Evolutionary conservation across 2,329 filamentous ascomycete species (phyloP), one percentile per base, ranked within the genome.

Genomic region (Neocucurbitaria cava): DNA sequence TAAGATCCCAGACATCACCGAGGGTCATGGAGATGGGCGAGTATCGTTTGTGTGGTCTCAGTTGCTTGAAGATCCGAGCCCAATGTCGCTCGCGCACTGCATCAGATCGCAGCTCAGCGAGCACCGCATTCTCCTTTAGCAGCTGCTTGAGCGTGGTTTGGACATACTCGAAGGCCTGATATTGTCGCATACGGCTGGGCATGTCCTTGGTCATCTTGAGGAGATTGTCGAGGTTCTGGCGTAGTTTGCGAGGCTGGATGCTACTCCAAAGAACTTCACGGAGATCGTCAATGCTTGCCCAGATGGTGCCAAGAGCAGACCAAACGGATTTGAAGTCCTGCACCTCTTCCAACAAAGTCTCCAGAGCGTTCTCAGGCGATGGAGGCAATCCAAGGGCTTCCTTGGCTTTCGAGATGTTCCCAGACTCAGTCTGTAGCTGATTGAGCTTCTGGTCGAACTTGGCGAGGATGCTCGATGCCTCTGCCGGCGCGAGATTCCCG

Each of bases 121-220:
- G 83, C 30, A 97, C 83, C 10, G 89, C 83, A 71, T 98, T 99
- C 65, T 96, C 92, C 75, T 96, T 98, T 60, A 97, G 83, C 44
- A 96, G 85, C 58, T 93, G 89, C 40, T 92, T 90, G 36, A 99
- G 85, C 26, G 96, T 90, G 60, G 87, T 92, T 74, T 99, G 96
- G 35, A 99, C 92, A 71, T 99, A 94, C 76, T 99, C 96, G 73
- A 99, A 99, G n/a, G 96, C 96, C 65, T 96, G 94, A 76, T 99
- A 99, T 72, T 99, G 96, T 56, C 96, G 89, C 94, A 99, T 98
- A 55, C 95, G 89, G 77, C 92, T 96, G 0, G 96, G 95, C 95
- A 99, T 98, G 59, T 98, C 94, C 79, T 96, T 98, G 31, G 93
- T 98, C 85, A 96, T 96, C 81, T 96, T 96, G 75, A 98, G 91